Percentiles rank a stretch among this genome's conserved stretches.
phyloP scores from a whole-genome alignment of 2,329 filamentous ascomycete species.

The Claviceps africana region DNA sequence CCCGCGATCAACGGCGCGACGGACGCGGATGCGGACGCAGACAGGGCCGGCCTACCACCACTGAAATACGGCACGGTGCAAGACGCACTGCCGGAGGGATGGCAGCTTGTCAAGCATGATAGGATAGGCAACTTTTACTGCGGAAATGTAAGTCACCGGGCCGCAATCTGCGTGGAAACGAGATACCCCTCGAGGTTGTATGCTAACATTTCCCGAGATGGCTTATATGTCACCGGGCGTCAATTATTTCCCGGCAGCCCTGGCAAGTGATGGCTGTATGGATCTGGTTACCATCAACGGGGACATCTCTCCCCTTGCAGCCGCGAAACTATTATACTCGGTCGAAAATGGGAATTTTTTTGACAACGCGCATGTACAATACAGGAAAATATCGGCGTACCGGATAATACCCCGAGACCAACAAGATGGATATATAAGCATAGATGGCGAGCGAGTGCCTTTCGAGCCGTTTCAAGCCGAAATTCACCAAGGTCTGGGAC shows the following conservation, averaged over 20 bases:
- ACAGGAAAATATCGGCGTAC: constrained; percentile 79
- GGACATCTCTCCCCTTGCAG: constrained; percentile 51
- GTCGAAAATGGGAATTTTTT: constrained; percentile 67
- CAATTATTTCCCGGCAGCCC: constrained; percentile 75
- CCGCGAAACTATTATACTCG: constrained; percentile 54
- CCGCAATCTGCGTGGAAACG: background rate
- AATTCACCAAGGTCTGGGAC: constrained; percentile 68
- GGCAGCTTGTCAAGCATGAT: constrained; percentile 60
- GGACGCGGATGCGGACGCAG: constrained; percentile 7
- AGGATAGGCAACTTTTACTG: constrained; percentile 86
- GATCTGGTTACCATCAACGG: constrained; percentile 75
- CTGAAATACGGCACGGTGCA: constrained; percentile 68
- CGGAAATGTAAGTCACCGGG: constrained; percentile 53
- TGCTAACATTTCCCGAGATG: constrained; percentile 42
- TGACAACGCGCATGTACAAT: constrained; percentile 61
- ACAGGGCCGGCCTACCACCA: constrained; percentile 48
- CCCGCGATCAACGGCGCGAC: background rate
- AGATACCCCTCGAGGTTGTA: background rate
- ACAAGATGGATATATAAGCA: constrained; percentile 72
- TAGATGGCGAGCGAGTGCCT: constrained; percentile 79
- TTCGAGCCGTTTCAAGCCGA: constrained; percentile 89
- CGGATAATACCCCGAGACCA: constrained; percentile 64
- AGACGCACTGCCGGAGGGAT: constrained; percentile 62
- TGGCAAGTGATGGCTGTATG: constrained; percentile 72
- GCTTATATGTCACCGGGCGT: constrained; percentile 76